Base-by-base conservation (phyloP, 306 rosid genomes). In the Dryas alaskensis region DNA sequence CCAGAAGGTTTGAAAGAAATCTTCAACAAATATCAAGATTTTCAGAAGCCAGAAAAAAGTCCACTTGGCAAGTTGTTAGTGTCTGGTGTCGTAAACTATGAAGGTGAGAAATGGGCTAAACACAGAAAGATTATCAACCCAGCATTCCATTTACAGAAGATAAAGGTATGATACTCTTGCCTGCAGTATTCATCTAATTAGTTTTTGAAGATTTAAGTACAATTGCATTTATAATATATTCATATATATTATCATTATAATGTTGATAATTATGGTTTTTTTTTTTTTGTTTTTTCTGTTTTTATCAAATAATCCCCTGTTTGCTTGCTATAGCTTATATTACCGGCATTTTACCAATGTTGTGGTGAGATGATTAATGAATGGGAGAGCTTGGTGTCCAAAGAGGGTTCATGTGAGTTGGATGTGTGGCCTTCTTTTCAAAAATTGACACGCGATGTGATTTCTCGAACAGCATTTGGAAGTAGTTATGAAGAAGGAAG, bases 31-130 rank as follows among this genome's bases (percentile, higher is more conserved):
- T 19, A 27, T 1, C 0, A 42, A 50, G 85, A 78, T 16, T 84
- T 81, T 13, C 78, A 19, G 11, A 85, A 85, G 67, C 79, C 87
- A 0, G 0, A 2, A n/a, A 73, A 83, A 31, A 31, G 0, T 60
- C 86, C 89, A 13, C 39, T 78, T 45, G 0, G 9, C 49, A 75
- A 3, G 64, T 65, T 65, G 43, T 2, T 67, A 22, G 45, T n/a
- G 0, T 6, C 5, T 0, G 58, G 72, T 27, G 5, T 67, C 13
- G 2, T 3, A 8, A 25, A 0, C n/a, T 16, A 78, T 42, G 81
- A 84, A 1, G 84, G 80, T 8, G 84, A 85, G 11, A 86, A 88
- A 60, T 88, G 90, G 90, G 70, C 74, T 57, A 88, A 73, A 47
- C 84, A 77, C 31, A 74, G 86, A 66, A 83, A 67, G 72, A 81